A percentile compares a stretch with the other conserved stretches of the same genome.
Evolutionary conservation across 805 yeast genomes (phyloP).

Genomic region (Jamesozyma lodderae): DNA sequence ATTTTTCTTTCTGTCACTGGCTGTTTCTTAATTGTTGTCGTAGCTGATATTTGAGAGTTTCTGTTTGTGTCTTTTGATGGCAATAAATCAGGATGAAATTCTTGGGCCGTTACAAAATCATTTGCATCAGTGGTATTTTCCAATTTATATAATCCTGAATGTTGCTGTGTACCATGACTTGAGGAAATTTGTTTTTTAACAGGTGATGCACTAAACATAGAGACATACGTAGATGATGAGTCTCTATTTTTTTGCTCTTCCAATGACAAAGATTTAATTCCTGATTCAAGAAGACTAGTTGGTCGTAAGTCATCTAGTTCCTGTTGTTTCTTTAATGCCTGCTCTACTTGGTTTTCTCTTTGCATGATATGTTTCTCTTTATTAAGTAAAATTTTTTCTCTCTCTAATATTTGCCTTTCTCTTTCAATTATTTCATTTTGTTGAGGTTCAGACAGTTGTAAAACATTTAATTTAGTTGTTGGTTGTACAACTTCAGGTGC

Average conservation of each 20-base stretch:
- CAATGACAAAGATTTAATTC: conserved; percentile 12
- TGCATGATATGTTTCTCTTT: conserved; percentile 9
- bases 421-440: conserved; percentile 15
- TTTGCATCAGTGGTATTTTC: conserved; percentile 23
- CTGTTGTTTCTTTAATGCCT: conserved; percentile 6
- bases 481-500: background rate
- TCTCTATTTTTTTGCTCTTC: conserved; percentile 9
- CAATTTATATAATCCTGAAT: conserved; percentile 20
- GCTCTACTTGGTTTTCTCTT: conserved; percentile 9
- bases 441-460: conserved; percentile 23
- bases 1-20: background rate
- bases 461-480: conserved; percentile 16
- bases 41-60: background rate
- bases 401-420: conserved; percentile 9
- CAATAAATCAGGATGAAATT: conserved; percentile 11
- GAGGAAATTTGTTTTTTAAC: conserved; percentile 16
- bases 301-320: conserved; percentile 14
- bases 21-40: background rate
- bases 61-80: too few species aligned
- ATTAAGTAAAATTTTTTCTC: conserved; percentile 5
- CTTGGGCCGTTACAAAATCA: conserved; percentile 26
- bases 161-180: background rate
- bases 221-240: conserved; percentile 17
- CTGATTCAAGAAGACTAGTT: conserved; percentile 15
- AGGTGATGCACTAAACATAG: conserved; percentile 23